phyloP scores from a whole-genome alignment of 371 early-diverging fungal genomes.

The Saksenaea vasiformis region DNA sequence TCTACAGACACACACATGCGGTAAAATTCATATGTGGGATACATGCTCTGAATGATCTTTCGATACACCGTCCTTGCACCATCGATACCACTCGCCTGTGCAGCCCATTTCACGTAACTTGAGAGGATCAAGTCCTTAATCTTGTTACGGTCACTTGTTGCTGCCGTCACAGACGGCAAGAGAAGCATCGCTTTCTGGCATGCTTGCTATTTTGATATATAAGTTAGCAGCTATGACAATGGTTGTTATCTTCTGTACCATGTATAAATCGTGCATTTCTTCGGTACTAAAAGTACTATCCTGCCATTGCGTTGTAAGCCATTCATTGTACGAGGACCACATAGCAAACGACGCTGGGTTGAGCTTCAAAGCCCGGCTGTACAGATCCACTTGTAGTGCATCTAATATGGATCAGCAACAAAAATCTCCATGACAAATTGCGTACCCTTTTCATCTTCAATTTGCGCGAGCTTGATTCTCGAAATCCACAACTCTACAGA shows the following conservation, averaged over 20 bases:
- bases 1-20: conserved; percentile 63
- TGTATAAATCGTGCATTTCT: conserved; percentile 36
- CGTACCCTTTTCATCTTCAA: conserved; percentile 14
- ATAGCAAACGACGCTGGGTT: conserved; percentile 38
- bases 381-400: conserved; percentile 25
- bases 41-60: conserved; percentile 53
- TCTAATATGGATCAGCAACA: neutral
- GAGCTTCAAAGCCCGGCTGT: conserved; percentile 32
- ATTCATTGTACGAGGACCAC: conserved; percentile 55
- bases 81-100: conserved; percentile 49
- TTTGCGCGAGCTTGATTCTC: conserved; percentile 26
- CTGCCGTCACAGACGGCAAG: conserved; percentile 48
- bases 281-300: conserved; percentile 11
- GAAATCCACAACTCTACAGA: conserved; percentile 44
- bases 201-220: conserved; percentile 38
- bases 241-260: conserved; percentile 24
- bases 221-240: conserved; percentile 10
- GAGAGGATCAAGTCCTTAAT: conserved; percentile 50
- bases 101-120: conserved; percentile 52
- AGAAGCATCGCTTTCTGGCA: conserved; percentile 44
- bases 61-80: conserved; percentile 54
- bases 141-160: conserved; percentile 42
- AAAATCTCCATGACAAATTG: conserved; percentile 1
- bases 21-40: conserved; percentile 63
- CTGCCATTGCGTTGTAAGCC: conserved; percentile 25